phyloP scores from a whole-genome alignment of 305 asterid genomes.

The Rubia peregrina region DNA sequence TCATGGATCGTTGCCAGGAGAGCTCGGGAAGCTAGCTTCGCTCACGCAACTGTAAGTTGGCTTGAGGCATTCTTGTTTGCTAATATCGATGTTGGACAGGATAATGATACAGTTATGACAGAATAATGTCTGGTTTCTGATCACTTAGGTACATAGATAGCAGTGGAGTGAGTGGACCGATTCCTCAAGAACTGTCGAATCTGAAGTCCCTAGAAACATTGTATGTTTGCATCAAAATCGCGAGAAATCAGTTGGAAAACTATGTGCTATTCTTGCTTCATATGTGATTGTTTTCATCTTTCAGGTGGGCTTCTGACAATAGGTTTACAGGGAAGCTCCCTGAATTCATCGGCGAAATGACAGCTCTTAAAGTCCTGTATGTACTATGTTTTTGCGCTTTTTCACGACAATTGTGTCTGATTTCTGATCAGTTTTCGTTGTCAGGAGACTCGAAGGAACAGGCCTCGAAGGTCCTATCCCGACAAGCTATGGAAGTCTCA shows the following conservation, averaged over 20 bases:
- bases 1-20: slow-evolving; percentile 43
- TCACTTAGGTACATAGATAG: slow-evolving; percentile 55
- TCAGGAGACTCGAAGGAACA: slow-evolving; percentile 63
- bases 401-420: background rate
- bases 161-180: slow-evolving; percentile 60
- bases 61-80: too few species aligned
- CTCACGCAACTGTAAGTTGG: slow-evolving; percentile 39
- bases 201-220: slow-evolving; percentile 40
- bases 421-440: slow-evolving; percentile 11
- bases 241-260: background rate
- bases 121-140: slow-evolving; percentile 6
- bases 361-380: slow-evolving; percentile 43
- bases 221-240: slow-evolving; percentile 21
- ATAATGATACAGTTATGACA: too few species aligned
- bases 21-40: slow-evolving; percentile 39
- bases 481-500: slow-evolving; percentile 41
- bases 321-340: slow-evolving; percentile 56
- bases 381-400: slow-evolving; percentile 15
- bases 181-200: slow-evolving; percentile 45
- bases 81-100: too few species aligned
- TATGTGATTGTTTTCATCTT: slow-evolving; percentile 11
- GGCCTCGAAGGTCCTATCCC: slow-evolving; percentile 59
- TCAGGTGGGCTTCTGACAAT: slow-evolving; percentile 67
- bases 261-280: background rate
- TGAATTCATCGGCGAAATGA: slow-evolving; percentile 39